These are phyloP conservation scores for Tilletia indica DNA, from an alignment of 1,284 basidiomycete species.

Conservation along the genomic window DNA sequence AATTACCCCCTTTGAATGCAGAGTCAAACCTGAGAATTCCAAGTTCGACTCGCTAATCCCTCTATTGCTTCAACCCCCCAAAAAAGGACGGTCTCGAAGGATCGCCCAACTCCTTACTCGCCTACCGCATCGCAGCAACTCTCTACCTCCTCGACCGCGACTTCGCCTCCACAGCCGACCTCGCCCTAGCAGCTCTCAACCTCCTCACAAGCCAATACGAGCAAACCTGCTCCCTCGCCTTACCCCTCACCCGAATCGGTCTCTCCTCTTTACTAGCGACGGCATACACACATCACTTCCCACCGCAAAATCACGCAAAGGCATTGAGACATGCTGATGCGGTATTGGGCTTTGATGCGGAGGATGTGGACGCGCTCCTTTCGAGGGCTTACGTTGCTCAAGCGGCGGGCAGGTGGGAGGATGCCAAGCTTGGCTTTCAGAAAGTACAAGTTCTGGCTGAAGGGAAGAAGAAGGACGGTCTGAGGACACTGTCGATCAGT, in stretches of 20 bases:
- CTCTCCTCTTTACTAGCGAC: conserved; percentile 69
- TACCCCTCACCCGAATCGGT: conserved; percentile 69
- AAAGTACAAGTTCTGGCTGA: conserved; percentile 43
- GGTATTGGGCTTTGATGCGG: conserved; percentile 66
- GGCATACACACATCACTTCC: conserved; percentile 77
- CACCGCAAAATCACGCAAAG: conserved; percentile 82
- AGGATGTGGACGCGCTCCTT: conserved; percentile 70
- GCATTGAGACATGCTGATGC: conserved; percentile 73
- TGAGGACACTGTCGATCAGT: conserved; percentile 55
- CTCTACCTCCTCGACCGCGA: conserved; percentile 76
- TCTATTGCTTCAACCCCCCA: too few species aligned
- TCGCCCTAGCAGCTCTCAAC: conserved; percentile 31
- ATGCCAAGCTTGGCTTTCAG: conserved; percentile 69
- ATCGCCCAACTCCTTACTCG: conserved; percentile 68
- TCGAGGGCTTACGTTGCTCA: conserved; percentile 74
- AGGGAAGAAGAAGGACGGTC: background rate
- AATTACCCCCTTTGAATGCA: background rate
- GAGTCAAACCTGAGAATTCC: too few species aligned
- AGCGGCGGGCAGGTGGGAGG: conserved; percentile 67
- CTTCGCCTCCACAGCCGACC: conserved; percentile 59
- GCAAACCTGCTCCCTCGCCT: conserved; percentile 66
- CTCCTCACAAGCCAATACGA: conserved; percentile 21
- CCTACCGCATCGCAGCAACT: conserved; percentile 69
- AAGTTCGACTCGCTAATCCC: too few species aligned
- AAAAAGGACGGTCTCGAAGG: conserved; percentile 65